Percentiles rank a stretch among this genome's conserved stretches.
phyloP scores from a whole-genome alignment of 2,329 filamentous ascomycete species.

The Fonsecaea nubica region DNA sequence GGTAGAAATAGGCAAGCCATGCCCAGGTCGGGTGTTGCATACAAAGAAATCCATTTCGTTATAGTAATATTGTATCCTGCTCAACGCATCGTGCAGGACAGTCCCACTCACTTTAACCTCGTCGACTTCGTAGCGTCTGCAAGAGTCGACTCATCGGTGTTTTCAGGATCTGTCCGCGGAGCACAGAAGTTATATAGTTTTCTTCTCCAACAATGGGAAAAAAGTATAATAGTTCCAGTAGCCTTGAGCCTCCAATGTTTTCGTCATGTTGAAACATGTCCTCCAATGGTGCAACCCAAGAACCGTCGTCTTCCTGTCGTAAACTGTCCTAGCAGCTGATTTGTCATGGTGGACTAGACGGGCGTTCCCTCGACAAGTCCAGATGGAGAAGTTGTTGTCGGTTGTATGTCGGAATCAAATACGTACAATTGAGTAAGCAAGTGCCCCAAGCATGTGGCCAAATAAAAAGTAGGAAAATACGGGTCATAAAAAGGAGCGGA shows the following conservation, averaged over 20 bases:
- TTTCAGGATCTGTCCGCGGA: constrained; percentile 40
- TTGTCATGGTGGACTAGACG: neutral
- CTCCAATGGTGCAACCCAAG: constrained; percentile 8
- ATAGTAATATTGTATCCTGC: constrained; percentile 35
- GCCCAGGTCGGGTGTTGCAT: neutral
- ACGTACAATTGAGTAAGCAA: constrained; percentile 25
- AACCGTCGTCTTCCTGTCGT: neutral
- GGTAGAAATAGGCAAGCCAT: neutral
- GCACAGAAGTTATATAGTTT: constrained; percentile 31
- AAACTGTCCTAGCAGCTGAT: constrained; percentile 2
- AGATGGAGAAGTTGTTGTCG: constrained; percentile 32
- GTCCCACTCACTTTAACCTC: constrained; percentile 43
- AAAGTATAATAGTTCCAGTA: constrained; percentile 21
- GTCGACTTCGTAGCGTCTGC: constrained; percentile 31
- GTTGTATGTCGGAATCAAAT: constrained; percentile 22
- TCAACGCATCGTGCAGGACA: constrained; percentile 39
- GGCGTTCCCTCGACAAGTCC: constrained; percentile 7
- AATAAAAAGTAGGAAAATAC: constrained; percentile 27
- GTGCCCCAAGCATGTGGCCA: constrained; percentile 21
- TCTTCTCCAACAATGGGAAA: constrained; percentile 22
- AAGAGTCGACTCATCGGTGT: constrained; percentile 40
- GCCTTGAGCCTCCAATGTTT: constrained; percentile 3
- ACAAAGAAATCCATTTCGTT: constrained; percentile 31
- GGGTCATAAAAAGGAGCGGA: constrained; percentile 19
- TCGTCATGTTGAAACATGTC: neutral